phyloP scores from a whole-genome alignment of 2,329 filamentous ascomycete species.

The Fusarium nelsonii region DNA sequence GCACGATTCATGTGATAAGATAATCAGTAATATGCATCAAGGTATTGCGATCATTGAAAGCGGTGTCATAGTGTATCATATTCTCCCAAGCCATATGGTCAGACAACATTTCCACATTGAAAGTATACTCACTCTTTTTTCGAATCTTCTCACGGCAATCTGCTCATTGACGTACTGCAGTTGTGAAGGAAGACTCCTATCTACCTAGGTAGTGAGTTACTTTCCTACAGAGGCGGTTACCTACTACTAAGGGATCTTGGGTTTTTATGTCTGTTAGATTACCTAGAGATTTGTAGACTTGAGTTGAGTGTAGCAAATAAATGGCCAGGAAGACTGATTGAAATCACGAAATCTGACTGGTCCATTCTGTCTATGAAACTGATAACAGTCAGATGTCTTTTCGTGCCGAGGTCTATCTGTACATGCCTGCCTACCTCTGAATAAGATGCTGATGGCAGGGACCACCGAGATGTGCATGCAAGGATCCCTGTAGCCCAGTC shows the following conservation, averaged over 20 bases:
- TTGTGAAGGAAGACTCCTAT: no score
- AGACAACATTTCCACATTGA: no score
- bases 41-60: background rate
- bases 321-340: background rate
- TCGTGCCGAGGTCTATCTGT: slow-evolving; percentile 1
- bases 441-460: slow-evolving; percentile 36
- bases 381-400: background rate
- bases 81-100: background rate
- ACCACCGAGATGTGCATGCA: slow-evolving; percentile 7
- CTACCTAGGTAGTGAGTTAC: no score
- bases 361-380: background rate
- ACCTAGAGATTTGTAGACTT: no score
- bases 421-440: background rate
- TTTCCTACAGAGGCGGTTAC: no score
- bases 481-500: slow-evolving; percentile 6
- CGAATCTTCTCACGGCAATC: no score
- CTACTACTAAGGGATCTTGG: no score
- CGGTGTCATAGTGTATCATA: background rate
- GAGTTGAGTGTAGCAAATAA: background rate
- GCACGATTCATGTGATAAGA: slow-evolving; percentile 27
- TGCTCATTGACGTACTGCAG: no score
- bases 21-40: background rate
- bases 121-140: no score
- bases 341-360: background rate
- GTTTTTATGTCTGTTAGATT: no score